Evolutionary conservation across 176 grass and related monocot species (phyloP).

Genomic region (Rhynchospora breviuscula): DNA sequence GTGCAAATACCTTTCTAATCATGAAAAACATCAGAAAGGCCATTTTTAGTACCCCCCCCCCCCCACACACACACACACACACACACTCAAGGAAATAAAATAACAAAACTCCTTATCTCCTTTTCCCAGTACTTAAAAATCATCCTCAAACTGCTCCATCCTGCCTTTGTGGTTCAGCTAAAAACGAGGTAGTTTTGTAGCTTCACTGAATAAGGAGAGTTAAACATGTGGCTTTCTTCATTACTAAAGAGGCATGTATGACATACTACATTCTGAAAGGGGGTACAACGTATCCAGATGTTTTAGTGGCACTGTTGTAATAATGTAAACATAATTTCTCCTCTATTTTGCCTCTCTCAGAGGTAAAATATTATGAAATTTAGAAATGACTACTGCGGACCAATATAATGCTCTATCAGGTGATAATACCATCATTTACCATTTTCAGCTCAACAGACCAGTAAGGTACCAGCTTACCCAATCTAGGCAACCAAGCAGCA

Average conservation of each 20-base stretch:
- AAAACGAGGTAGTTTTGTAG: neutral
- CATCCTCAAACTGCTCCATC: neutral
- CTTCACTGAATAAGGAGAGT: neutral
- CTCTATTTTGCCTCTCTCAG: neutral
- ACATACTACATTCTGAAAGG: neutral
- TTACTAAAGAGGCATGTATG: neutral
- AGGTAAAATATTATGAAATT: neutral
- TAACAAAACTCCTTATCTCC: too few species aligned
- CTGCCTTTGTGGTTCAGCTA: neutral
- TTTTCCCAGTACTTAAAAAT: neutral
- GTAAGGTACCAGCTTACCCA: neutral
- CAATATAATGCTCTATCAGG: neutral
- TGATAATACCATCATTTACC: neutral
- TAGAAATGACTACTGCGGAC: neutral
- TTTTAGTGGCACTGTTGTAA: neutral
- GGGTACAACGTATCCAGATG: neutral
- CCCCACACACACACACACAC: too few species aligned
- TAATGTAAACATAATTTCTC: neutral
- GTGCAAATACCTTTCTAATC: too few species aligned
- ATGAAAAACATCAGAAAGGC: neutral
- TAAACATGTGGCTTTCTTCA: neutral
- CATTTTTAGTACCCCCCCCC: neutral
- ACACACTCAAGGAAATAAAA: too few species aligned
- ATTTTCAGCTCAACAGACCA: neutral
- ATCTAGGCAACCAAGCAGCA: neutral